These are phyloP conservation scores for Nigrograna mackinnonii DNA, from an alignment of 2,329 filamentous ascomycete genomes.

Conservation along the genomic window DNA sequence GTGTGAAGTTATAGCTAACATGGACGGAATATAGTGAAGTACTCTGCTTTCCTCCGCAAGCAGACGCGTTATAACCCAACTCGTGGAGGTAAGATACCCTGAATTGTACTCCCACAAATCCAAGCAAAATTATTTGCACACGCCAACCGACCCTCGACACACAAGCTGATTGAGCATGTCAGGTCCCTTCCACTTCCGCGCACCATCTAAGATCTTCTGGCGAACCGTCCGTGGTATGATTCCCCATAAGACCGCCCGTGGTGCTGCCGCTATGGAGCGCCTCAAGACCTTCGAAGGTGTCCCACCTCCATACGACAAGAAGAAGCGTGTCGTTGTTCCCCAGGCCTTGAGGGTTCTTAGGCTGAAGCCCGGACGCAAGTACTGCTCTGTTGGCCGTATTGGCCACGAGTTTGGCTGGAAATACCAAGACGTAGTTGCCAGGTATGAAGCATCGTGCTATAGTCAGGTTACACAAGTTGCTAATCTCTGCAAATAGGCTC, in stretches of 20 bases:
- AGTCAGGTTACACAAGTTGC: constrained; percentile 3
- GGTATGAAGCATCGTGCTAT: constrained; percentile 61
- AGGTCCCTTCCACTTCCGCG: constrained; percentile 99
- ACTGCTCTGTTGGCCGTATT: constrained; percentile 98
- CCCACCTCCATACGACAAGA: constrained; percentile 98
- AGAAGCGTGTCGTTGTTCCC: constrained; percentile 99
- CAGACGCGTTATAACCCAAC: constrained; percentile 99
- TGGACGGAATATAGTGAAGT: constrained; percentile 96
- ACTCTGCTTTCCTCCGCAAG: constrained; percentile 99
- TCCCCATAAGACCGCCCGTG: constrained; percentile 99
- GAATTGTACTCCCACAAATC: constrained; percentile 9
- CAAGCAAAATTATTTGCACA: neutral
- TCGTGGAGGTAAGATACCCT: constrained; percentile 77
- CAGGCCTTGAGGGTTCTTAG: constrained; percentile 96
- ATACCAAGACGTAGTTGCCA: constrained; percentile 98
- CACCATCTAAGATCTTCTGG: constrained; percentile 99
- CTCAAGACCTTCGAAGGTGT: constrained; percentile 99
- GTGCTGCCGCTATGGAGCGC: constrained; percentile 93
- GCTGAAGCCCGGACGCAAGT: constrained; percentile 99
- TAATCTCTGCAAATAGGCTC: constrained; percentile 64
- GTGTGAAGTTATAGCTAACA: too few species aligned
- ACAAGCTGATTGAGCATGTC: constrained; percentile 28
- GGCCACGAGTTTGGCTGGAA: constrained; percentile 99
- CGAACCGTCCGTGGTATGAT: constrained; percentile 99
- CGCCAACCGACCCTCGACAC: neutral